phyloP scores from a whole-genome alignment of 208 protist genomes.

The Histomonas meleagridis region DNA sequence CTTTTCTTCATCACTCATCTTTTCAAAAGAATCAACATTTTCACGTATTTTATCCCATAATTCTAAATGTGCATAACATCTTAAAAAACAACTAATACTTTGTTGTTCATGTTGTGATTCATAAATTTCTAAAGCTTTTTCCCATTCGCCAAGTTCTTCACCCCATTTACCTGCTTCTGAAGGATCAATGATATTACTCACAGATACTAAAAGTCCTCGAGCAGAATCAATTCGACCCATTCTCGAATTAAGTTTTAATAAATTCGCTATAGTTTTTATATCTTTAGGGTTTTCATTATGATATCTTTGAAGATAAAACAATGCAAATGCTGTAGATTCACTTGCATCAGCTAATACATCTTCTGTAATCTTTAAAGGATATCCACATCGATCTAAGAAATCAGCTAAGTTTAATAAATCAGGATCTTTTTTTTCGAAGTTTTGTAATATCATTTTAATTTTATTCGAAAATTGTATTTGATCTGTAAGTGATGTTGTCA shows the following conservation, averaged over 20 bases:
- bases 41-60: neutral
- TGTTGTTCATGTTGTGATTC: neutral
- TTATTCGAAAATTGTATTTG: neutral
- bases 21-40: neutral
- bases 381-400: neutral
- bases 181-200: neutral
- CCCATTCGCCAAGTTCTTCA: slow-evolving; percentile 27
- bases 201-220: neutral
- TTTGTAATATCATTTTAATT: neutral
- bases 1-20: neutral
- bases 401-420: neutral
- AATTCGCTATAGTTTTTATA: neutral
- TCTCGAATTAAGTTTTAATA: neutral
- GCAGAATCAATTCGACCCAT: neutral
- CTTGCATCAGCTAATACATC: neutral
- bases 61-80: slow-evolving; percentile 22
- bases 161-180: neutral
- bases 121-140: slow-evolving; percentile 22
- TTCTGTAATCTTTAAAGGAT: neutral
- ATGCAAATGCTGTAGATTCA: neutral
- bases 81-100: neutral
- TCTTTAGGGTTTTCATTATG: neutral
- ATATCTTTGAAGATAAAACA: neutral
- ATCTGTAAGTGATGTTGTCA: neutral
- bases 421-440: neutral